phyloP scores from a whole-genome alignment of 306 rosid species.

The Sesbania bispinosa region DNA sequence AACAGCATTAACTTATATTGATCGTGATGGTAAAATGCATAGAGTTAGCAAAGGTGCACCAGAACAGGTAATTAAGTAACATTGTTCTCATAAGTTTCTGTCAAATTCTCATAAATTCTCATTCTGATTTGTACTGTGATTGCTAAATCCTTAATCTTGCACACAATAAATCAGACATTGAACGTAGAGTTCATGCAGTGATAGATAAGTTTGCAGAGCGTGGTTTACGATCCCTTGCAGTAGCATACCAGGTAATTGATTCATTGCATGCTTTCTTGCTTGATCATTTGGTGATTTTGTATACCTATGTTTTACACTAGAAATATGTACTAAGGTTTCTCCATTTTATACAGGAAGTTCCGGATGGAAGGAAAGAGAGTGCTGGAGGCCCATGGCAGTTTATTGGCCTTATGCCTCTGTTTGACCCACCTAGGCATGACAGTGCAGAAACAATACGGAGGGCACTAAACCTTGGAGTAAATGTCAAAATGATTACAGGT shows the following conservation, averaged over 20 bases:
- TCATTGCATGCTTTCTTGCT: neutral
- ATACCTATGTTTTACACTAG: neutral
- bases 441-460: constrained; percentile 94
- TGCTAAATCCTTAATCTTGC: constrained; percentile 76
- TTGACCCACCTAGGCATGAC: constrained; percentile 93
- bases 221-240: constrained; percentile 88
- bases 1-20: constrained; percentile 85
- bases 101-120: constrained; percentile 6
- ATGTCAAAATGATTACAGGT: constrained; percentile 94
- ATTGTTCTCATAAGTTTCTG: neutral
- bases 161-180: constrained; percentile 77
- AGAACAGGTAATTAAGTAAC: constrained; percentile 58
- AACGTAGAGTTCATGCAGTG: constrained; percentile 78
- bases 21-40: constrained; percentile 72
- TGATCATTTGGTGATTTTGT: neutral
- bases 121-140: constrained; percentile 10
- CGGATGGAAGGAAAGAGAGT: constrained; percentile 78
- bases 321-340: neutral
- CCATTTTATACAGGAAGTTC: constrained; percentile 65
- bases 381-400: constrained; percentile 92
- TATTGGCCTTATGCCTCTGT: constrained; percentile 77
- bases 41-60: constrained; percentile 97
- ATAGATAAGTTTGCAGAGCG: constrained; percentile 89
- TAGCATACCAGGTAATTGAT: constrained; percentile 75
- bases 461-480: constrained; percentile 90